Evolutionary conservation across 306 rosid genomes (phyloP), one percentile per base, ranked within the genome.

Genomic region (Castanopsis chinensis): DNA sequence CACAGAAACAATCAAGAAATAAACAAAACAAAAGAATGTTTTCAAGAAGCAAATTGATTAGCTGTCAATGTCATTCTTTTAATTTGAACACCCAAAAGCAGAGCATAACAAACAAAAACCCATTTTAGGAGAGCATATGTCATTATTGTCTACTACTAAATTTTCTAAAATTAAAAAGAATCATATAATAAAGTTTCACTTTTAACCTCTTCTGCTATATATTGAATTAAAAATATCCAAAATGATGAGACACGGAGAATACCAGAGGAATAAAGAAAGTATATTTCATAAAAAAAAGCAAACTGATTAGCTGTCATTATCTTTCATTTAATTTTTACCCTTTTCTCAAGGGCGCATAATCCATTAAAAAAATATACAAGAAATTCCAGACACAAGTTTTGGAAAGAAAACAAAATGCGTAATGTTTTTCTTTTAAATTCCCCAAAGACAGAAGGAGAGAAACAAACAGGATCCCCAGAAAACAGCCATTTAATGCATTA

Each of bases 251-350:
- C 78, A 68, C 5, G 43, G 76, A 54, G 20, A 59, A 69, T 69
- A 73, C 20, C 74, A 63, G 56, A 69, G 57, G 37, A 69, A 78
- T 33, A 83, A 61, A 73, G 11, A 15, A 59, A 21, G 8, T 13
- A 69, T 9, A 53, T n/a, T 15, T 67, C 59, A 41, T 74, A 75
- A 60, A 30, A 59, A 72, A 78, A 49, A 51, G 72, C 18, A 19
- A 14, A 76, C 45, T 65, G 57, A 75, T 59, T 64, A 51, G 73
- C 61, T 80, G 85, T 80, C 88, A 20, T 73, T 84, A 27, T 82
- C 88, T 57, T 41, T 79, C 73, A 45, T 10, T 74, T 76, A 21
- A 71, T 79, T 80, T 41, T 54, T 65, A 69, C 69, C 55, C 58
- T n/a, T 43, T 41, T 51, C 21, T 8, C 17, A 5, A 49, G 65